Conservation (phyloP, 495 filamentous ascomycete genomes). For the Clavariopsis aquatica region DNA sequence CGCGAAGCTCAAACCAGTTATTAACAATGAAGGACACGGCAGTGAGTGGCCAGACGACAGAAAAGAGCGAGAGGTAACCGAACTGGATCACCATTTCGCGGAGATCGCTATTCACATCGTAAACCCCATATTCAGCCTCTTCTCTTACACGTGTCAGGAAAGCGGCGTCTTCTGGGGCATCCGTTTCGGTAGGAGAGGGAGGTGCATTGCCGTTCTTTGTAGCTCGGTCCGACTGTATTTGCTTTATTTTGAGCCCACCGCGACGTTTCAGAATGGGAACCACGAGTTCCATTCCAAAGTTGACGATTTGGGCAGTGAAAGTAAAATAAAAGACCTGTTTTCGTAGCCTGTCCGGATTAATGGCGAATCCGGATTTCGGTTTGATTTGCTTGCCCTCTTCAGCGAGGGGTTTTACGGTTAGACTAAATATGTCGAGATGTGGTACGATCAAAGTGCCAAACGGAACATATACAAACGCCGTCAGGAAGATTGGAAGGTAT, state of each 20-base stretch:
- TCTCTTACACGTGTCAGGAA: conserved; percentile 81
- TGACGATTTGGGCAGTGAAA: conserved; percentile 91
- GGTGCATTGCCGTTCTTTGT: conserved; percentile 47
- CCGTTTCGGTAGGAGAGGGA: conserved; percentile 47
- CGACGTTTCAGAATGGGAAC: conserved; percentile 82
- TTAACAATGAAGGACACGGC: conserved; percentile 88
- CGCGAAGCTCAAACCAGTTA: conserved; percentile 94
- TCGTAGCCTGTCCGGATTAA: conserved; percentile 80
- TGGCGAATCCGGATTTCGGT: conserved; percentile 64
- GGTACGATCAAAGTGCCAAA: conserved; percentile 87
- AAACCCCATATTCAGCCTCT: conserved; percentile 81
- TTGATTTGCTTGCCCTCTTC: conserved; percentile 67
- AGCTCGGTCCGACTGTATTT: conserved; percentile 61
- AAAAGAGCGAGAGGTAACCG: conserved; percentile 92
- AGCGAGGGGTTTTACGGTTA: conserved; percentile 74
- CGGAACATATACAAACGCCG: conserved; percentile 94
- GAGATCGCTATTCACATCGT: conserved; percentile 85
- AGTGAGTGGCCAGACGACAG: conserved; percentile 87
- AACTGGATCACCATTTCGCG: conserved; percentile 88
- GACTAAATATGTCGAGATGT: conserved; percentile 81
- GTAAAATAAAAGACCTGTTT: conserved; percentile 98
- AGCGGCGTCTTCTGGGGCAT: conserved; percentile 69
- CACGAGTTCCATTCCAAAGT: conserved; percentile 80
- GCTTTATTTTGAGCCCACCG: conserved; percentile 70
- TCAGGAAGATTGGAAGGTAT: conserved; percentile 87